These are phyloP conservation scores for Fusarium buxicola DNA, from an alignment of 2,329 filamentous ascomycete genomes.

Conservation along the genomic window DNA sequence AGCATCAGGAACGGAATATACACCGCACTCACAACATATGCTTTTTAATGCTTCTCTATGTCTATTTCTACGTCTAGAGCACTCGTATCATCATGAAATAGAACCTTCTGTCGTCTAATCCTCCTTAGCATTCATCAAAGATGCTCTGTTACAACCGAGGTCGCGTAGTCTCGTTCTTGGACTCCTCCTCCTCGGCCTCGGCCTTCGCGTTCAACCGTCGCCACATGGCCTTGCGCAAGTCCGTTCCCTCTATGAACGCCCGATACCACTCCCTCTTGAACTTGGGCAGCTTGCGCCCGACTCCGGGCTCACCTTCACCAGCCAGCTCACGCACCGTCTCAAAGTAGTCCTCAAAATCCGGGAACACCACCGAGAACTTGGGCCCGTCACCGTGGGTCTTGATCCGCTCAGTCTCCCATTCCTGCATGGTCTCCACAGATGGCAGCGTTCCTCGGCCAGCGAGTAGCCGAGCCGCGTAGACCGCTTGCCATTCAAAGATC, in stretches of 20 bases:
- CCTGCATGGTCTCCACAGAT: slow-evolving; percentile 57
- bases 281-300: slow-evolving; percentile 58
- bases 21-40: too few relatives aligned
- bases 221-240: slow-evolving; percentile 70
- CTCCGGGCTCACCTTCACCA: slow-evolving; percentile 56
- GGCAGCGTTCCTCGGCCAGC: slow-evolving; percentile 66
- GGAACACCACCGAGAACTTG: slow-evolving; percentile 67
- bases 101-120: too few relatives aligned
- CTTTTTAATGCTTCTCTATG: neutral
- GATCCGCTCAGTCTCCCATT: slow-evolving; percentile 69
- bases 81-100: neutral
- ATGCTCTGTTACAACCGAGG: slow-evolving; percentile 10
- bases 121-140: too few relatives aligned
- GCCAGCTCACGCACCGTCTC: slow-evolving; percentile 64
- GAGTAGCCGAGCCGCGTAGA: slow-evolving; percentile 68
- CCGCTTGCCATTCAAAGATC: slow-evolving; percentile 76
- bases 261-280: slow-evolving; percentile 61
- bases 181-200: neutral
- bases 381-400: slow-evolving; percentile 65
- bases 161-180: neutral
- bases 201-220: slow-evolving; percentile 57
- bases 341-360: slow-evolving; percentile 74
- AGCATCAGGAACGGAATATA: too few relatives aligned
- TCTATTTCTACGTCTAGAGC: slow-evolving; percentile 8
- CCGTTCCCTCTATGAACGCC: slow-evolving; percentile 65